A percentile compares a stretch with the other conserved stretches of the same genome.
Conservation (phyloP, 768 basidiomycete species). For the Gymnopilus junonius region DNA sequence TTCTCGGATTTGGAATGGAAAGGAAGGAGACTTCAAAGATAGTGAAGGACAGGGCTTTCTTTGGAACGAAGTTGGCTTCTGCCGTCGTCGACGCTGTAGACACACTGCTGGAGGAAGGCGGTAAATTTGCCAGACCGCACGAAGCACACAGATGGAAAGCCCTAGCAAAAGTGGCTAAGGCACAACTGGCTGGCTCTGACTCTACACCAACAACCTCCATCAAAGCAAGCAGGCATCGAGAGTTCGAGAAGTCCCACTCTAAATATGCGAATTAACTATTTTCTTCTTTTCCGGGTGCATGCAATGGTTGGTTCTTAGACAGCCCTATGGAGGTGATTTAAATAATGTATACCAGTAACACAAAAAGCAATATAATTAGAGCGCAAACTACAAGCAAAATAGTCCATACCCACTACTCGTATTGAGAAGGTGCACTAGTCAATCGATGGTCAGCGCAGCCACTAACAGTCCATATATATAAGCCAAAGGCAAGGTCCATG, state of each 20-base stretch:
- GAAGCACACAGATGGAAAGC: slow-evolving; percentile 33
- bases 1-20: slow-evolving; percentile 32
- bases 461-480: slow-evolving; percentile 10
- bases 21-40: slow-evolving; percentile 34
- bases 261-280: not conserved
- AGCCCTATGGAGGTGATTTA: not conserved
- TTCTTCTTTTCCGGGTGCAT: not conserved
- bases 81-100: slow-evolving; percentile 47
- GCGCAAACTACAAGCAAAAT: slow-evolving; percentile 16
- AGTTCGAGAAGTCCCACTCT: not conserved
- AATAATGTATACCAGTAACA: not conserved
- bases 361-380: slow-evolving; percentile 19
- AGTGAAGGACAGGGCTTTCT: slow-evolving; percentile 42
- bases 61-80: slow-evolving; percentile 52
- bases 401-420: slow-evolving; percentile 19
- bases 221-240: not conserved
- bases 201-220: not conserved
- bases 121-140: slow-evolving; percentile 22
- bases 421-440: slow-evolving; percentile 17
- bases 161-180: slow-evolving; percentile 28
- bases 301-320: not conserved
- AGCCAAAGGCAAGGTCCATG: slow-evolving; percentile 4
- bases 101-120: slow-evolving; percentile 30
- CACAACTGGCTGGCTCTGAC: not conserved
- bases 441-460: slow-evolving; percentile 18